These are phyloP conservation scores for Flaveria robusta DNA, from an alignment of 129 eudicot genomes.

Conservation along the genomic window DNA sequence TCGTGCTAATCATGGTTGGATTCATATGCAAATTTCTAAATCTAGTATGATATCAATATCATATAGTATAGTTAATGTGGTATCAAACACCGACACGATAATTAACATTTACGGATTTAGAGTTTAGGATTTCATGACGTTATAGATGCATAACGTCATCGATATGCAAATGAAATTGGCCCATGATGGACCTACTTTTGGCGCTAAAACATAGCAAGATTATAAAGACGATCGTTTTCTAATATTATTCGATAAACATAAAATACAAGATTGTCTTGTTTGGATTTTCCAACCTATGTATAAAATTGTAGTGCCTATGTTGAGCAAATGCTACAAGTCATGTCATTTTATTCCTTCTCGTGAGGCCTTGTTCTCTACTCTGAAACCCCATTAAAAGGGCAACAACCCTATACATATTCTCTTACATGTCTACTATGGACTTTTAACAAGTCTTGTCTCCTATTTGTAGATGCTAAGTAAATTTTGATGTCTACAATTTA, in stretches of 20 bases:
- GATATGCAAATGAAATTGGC: not conserved
- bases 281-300: constrained; percentile 4
- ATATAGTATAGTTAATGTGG: not conserved
- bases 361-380: constrained; percentile 20
- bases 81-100: not conserved
- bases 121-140: not conserved
- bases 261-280: not conserved
- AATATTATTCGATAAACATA: not conserved
- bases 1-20: constrained; percentile 10
- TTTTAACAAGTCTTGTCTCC: constrained; percentile 37
- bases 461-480: constrained; percentile 26
- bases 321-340: constrained; percentile 11
- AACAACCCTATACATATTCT: constrained; percentile 41
- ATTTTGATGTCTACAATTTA: constrained; percentile 13
- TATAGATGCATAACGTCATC: not conserved
- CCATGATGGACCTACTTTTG: not conserved
- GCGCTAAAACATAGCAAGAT: not conserved
- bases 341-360: constrained; percentile 33
- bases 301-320: constrained; percentile 13
- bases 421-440: constrained; percentile 37
- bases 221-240: no score
- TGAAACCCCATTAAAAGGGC: constrained; percentile 26
- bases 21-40: constrained; percentile 1
- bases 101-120: not conserved
- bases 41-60: not conserved